Evolutionary conservation across 176 grass and related monocot species (phyloP), one percentile per base, ranked within the genome.

Genomic region (Bonia amplexicaulis): DNA sequence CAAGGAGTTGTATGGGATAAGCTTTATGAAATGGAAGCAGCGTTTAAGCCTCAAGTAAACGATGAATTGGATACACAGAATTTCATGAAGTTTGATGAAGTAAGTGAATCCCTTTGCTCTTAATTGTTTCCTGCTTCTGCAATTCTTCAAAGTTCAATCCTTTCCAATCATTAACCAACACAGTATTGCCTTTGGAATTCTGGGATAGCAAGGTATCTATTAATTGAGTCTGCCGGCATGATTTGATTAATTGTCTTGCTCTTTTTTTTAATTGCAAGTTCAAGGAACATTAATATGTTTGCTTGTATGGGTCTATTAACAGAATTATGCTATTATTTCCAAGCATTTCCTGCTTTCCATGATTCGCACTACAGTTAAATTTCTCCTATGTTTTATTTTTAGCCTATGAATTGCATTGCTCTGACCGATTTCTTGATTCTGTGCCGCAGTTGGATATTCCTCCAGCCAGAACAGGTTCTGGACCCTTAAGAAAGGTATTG

Each of bases 51-150:
- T 78, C 87, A 99, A 91, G 93, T 99, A 55, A 94, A 93, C 79
- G 91, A 90, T 74, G 96, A 99, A 89, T 71, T 99, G 48, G 96
- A 99, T 71, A 99, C 96, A 75, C 96, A 93, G 25, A 96, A 99
- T 87, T 99, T 99, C 84, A 89, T 92, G 85, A 95, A 95, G 84
- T 99, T 96, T 86, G 96, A 99, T 64, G 96, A 99, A 84, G 96
- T 99, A 99, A 64, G 73, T 71, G 72, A 65, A 79, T 77, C 35
- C 9, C 23, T 76, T 54, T 71, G 2, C 22, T 85, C 13, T 66
- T 49, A 69, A 47, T 29, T 26, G 20, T 81, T 81, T 85, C 65
- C 33, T 79, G 26, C 41, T 46, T 51, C 19, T 25, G 6, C 57
- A 82, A 51, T 76, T 81, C 29, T 57, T 57, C 54, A 68, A 81